Evolutionary conservation across 139 green algal genomes (phyloP), one percentile per base, ranked within the genome.

Genomic region (Volvox reticuliferus): DNA sequence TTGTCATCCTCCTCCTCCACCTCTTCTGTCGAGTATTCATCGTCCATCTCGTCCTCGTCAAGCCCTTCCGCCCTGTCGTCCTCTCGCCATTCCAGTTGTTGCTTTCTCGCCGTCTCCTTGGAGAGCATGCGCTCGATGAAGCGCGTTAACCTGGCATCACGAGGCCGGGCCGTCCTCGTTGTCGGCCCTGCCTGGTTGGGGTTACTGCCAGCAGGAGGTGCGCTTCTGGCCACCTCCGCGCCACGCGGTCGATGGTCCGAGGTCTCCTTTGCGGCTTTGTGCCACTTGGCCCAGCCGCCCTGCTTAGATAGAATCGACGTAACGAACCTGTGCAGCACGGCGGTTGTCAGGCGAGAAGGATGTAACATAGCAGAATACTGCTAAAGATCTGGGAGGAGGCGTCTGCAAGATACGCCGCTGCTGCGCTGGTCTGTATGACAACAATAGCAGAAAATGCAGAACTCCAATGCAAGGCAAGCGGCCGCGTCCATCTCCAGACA

Each of bases 281-380:
- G 75, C 87, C 87, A 94, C 82, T 94, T 94, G 75, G 37, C 67
- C 89, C 89, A 93, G 44, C 92, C 92, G n/a, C 92, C 92, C 62
- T 91, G 73, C 22, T 78, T 87, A 24, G 79, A 50, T 0, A 94
- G 55, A 90, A 94, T 93, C 22, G 88, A 92, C 50, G 86, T 93
- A 82, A 94, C 91, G 89, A 92, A 94, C 76, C 87, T 86, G 87
- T 35, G 2, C 67, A 75, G 22, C 22, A 75, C 24, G 67, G 24
- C 67, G 14, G 24, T 28, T 32, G 67, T 32, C 22, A 12, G 24
- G 67, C 22, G 22, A 28, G 24, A 26, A 26, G 67, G 67, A 75
- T 6, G 24, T 28, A 12, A 75, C 22, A 75, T 3, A 32, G 67
- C 22, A 75, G 24, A 28, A 32, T 75, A 32, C 24, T 75, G 22